phyloP scores from a whole-genome alignment of 106 monocot species.

The Hemerocallis citrina region DNA sequence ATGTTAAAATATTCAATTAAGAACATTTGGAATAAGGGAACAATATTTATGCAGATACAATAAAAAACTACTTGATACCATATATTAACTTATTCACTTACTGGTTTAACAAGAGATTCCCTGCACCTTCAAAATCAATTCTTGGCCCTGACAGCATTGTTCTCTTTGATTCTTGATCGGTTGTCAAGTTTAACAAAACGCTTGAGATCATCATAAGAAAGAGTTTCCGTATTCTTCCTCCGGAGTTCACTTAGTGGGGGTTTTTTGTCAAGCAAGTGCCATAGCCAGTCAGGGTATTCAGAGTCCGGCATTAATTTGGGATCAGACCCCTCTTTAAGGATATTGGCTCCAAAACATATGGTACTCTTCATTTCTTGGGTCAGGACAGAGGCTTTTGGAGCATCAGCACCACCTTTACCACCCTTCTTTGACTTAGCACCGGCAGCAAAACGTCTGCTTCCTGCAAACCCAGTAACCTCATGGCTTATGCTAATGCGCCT shows the following conservation, averaged over 20 bases:
- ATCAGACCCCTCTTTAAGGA: constrained; percentile 81
- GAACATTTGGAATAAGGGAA: too few relatives aligned
- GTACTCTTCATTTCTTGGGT: constrained; percentile 67
- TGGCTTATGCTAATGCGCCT: not conserved
- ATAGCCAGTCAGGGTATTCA: constrained; percentile 93
- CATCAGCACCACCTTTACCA: constrained; percentile 45
- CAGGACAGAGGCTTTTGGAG: constrained; percentile 46
- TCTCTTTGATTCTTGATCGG: constrained; percentile 56
- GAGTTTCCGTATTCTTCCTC: constrained; percentile 53
- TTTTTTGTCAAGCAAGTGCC: constrained; percentile 73
- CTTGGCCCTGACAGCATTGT: constrained; percentile 60
- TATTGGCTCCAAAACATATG: constrained; percentile 77
- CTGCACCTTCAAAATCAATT: constrained; percentile 23
- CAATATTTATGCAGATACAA: too few relatives aligned
- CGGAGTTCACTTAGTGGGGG: constrained; percentile 73
- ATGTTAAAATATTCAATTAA: too few relatives aligned
- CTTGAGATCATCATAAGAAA: constrained; percentile 64
- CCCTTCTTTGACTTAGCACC: constrained; percentile 75
- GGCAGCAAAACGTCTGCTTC: constrained; percentile 40
- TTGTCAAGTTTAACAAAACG: constrained; percentile 79
- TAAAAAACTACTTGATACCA: too few relatives aligned
- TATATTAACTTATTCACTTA: too few relatives aligned
- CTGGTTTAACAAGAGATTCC: too few relatives aligned
- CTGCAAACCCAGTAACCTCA: not conserved
- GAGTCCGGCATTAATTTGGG: constrained; percentile 72